Evolutionary conservation across 345 rosid genomes (phyloP), one percentile per base, ranked within the genome.

Genomic region (Pistacia integerrima): DNA sequence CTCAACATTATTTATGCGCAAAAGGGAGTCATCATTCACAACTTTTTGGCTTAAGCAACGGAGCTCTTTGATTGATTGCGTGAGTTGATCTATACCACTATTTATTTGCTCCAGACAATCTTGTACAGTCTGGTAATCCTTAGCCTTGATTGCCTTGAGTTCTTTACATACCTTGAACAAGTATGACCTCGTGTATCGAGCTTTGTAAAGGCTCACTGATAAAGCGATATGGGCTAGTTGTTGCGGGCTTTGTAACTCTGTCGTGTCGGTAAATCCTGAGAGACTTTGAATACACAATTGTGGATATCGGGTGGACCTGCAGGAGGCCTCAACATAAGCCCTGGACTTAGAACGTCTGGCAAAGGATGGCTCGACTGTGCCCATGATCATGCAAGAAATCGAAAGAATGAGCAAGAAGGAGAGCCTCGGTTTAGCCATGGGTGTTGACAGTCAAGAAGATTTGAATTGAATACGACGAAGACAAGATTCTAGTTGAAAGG

Each of bases 181-280:
- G 87, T 86, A 94, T 0, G 84, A 78, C 83, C 86, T 85, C 0
- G 93, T 83, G 77, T 64, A 22, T 63, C 67, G 69, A 55, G 96
- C 94, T 67, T 75, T 76, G 86, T 84, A 86, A 8, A 91, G 86
- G 85, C 96, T 90, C 36, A 85, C 92, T 8, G 87, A 41, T 25
- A 95, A 75, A 58, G 99, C 91, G 14, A 86, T 69, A 25, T 87
- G 87, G 17, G 94, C 91, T 2, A 95, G 82, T 48, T 95, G 87
- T 2, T 86, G 85, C 1, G 90, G 92, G 75, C 76, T 84, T 25
- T 79, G 85, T 8, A 85, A 64, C 5, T 73, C 78, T 20, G 77
- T 74, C 33, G 78, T 66, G 78, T 85, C 76, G 48, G 88, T 84
- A 75, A 78, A 81, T 17, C 79, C 58, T 17, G 94, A 81, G 60